Evolutionary conservation across 805 yeast genomes (phyloP).

Genomic region (Grigorovia humatica): DNA sequence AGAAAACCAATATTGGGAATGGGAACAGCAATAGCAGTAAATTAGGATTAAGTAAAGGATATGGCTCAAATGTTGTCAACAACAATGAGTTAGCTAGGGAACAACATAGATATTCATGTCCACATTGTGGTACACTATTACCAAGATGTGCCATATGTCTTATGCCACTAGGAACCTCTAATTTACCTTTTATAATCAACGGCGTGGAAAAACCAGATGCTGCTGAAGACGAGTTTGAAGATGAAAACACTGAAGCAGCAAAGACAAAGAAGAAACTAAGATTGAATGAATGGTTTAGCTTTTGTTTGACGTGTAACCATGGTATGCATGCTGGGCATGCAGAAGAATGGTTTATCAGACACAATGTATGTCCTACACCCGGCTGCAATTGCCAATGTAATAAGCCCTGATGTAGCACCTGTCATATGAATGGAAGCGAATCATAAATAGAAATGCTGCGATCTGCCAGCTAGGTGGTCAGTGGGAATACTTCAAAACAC

Average conservation of each 20-base stretch:
- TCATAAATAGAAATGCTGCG: too few species aligned
- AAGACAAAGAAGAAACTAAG: conserved; percentile 13
- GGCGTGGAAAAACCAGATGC: conserved; percentile 9
- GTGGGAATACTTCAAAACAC: too few species aligned
- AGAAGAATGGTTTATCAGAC: conserved; percentile 87
- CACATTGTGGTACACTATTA: conserved; percentile 76
- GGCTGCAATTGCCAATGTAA: conserved; percentile 82
- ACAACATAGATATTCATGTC: conserved; percentile 39
- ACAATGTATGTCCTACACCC: conserved; percentile 86
- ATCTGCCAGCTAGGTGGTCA: too few species aligned
- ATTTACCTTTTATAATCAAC: conserved; percentile 25
- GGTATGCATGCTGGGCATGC: conserved; percentile 95
- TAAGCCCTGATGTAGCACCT: conserved; percentile 26
- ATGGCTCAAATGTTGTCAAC: neutral
- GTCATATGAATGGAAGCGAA: too few species aligned
- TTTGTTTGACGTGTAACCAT: conserved; percentile 84
- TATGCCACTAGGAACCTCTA: conserved; percentile 55
- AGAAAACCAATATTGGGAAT: neutral
- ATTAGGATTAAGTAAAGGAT: neutral
- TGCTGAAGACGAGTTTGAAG: conserved; percentile 1
- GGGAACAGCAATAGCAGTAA: conserved; percentile 7
- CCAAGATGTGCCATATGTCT: conserved; percentile 90
- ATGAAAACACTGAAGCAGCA: neutral
- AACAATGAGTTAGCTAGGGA: neutral
- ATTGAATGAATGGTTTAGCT: conserved; percentile 79